Conservation (phyloP, 257 asterid species). For the Solanum appendiculatum region DNA sequence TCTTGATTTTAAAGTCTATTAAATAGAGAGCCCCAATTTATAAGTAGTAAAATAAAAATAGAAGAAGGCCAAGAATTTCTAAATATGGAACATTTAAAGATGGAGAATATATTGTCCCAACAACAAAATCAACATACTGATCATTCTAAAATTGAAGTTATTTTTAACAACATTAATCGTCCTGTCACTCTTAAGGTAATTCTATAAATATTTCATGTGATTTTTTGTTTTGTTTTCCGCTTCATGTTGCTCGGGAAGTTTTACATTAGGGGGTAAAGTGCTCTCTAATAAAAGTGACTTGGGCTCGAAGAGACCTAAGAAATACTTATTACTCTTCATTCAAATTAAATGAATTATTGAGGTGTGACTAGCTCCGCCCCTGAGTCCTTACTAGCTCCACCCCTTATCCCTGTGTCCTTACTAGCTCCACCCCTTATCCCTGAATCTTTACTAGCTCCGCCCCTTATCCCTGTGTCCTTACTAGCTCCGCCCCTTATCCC, state of each 20-base stretch:
- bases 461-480: too few species aligned
- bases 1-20: neutral
- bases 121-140: neutral
- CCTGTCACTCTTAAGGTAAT: constrained; percentile 44
- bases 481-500: too few species aligned
- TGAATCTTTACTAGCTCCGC: too few species aligned
- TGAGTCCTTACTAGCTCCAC: rapidly evolving
- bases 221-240: neutral
- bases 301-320: neutral
- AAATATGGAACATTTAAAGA: constrained; percentile 6
- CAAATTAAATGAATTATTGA: neutral
- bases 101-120: constrained; percentile 14
- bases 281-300: rapidly evolving
- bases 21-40: neutral
- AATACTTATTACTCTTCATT: neutral
- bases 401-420: too few species aligned
- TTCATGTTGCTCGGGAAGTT: neutral
- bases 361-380: neutral
- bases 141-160: constrained; percentile 3
- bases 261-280: neutral
- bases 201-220: neutral
- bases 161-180: constrained; percentile 32
- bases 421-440: neutral
- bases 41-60: neutral
- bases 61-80: neutral